Evolutionary conservation across 495 filamentous ascomycete genomes (phyloP).

Genomic region (Hypoxylon fuscum): DNA sequence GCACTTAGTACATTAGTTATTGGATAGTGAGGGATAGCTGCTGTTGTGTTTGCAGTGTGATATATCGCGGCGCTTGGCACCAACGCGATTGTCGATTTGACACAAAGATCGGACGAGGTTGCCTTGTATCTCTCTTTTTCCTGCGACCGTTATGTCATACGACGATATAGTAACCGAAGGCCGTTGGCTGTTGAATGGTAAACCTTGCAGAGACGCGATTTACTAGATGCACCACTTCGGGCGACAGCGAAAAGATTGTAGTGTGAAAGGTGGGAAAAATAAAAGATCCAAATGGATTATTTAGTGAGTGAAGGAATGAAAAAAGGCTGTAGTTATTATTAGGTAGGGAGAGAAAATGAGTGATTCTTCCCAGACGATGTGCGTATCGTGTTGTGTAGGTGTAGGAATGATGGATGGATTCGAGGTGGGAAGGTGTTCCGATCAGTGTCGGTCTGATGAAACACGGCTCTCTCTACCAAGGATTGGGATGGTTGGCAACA

Average conservation of each 20-base stretch:
- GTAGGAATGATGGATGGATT: constrained; percentile 25
- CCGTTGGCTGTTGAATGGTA: background rate
- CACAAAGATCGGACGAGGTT: background rate
- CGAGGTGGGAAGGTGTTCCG: constrained; percentile 6
- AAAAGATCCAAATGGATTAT: constrained; percentile 14
- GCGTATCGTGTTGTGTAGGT: constrained; percentile 27
- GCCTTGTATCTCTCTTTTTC: background rate
- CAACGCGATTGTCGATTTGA: background rate
- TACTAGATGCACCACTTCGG: background rate
- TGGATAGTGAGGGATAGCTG: background rate
- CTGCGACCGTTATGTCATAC: constrained; percentile 14
- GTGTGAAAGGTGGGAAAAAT: constrained; percentile 18
- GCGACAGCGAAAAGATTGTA: background rate
- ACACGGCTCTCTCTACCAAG: constrained; percentile 26
- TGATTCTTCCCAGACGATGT: constrained; percentile 31
- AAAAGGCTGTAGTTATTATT: constrained; percentile 19
- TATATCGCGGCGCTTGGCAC: background rate
- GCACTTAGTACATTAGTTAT: constrained; percentile 23
- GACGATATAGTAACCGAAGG: background rate
- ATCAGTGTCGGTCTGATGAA: constrained; percentile 20
- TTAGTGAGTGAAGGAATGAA: constrained; percentile 22
- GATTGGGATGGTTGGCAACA: constrained; percentile 7
- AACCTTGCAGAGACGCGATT: background rate
- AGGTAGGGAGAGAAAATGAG: constrained; percentile 30
- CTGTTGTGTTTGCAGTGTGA: background rate